These are phyloP conservation scores for Moniliella sp. DNA, from an alignment of 1,284 basidiomycete genomes.

Conservation along the genomic window DNA sequence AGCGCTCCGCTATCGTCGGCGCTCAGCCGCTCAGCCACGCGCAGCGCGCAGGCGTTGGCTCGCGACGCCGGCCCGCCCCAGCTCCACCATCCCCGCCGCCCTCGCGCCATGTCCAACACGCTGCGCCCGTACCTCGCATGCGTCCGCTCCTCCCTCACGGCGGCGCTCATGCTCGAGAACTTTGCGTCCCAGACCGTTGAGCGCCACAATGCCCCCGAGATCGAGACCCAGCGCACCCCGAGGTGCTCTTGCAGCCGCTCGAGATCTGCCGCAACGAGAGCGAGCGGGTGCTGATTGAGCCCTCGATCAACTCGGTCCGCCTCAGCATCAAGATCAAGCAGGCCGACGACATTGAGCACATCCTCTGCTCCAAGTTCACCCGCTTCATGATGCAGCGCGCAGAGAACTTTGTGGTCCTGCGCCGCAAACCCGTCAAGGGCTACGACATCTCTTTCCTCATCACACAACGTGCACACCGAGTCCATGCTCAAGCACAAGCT, in stretches of 20 bases:
- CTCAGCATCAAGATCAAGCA: conserved; percentile 96
- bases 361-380: conserved; percentile 93
- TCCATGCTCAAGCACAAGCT: conserved; percentile 98
- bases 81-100: no score
- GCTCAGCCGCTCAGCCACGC: no score
- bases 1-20: no score
- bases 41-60: no score
- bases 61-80: no score
- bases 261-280: conserved; percentile 86
- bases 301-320: conserved; percentile 83
- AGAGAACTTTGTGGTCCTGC: conserved; percentile 82
- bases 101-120: conserved; percentile 46
- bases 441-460: conserved; percentile 98
- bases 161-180: conserved; percentile 87
- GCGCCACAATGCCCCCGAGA: no score
- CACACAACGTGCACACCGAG: conserved; percentile 83
- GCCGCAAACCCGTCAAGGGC: conserved; percentile 71
- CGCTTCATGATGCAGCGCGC: conserved; percentile 96
- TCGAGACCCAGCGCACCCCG: no score
- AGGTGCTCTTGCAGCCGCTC: conserved; percentile 76
- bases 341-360: conserved; percentile 91
- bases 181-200: conserved; percentile 95
- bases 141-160: conserved; percentile 78
- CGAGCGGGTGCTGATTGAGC: conserved; percentile 85
- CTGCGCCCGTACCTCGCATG: conserved; percentile 85